phyloP scores from a whole-genome alignment of 2,329 filamentous ascomycete species.

The Trichoderma koningiopsis region DNA sequence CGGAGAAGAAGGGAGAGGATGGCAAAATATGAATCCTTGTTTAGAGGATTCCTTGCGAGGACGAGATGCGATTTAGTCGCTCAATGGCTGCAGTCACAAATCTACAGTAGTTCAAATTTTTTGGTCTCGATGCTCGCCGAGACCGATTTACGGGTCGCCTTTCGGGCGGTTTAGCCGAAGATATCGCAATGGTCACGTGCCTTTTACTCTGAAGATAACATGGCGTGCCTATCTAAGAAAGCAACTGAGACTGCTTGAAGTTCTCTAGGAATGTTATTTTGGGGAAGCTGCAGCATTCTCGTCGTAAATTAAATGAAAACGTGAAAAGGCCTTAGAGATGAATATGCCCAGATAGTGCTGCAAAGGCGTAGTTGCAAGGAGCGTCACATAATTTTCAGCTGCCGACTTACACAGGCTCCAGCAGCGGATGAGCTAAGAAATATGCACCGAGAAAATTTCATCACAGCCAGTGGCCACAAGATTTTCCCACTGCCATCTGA shows the following conservation, averaged over 20 bases:
- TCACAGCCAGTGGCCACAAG: not conserved
- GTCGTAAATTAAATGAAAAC: not conserved
- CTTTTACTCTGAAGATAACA: not conserved
- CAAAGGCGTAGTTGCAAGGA: not conserved
- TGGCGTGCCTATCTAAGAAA: not conserved
- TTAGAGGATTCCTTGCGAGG: not conserved
- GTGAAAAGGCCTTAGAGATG: not conserved
- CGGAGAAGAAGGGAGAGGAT: not conserved
- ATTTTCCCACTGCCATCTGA: not conserved
- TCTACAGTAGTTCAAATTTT: constrained; percentile 27
- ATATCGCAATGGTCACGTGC: constrained; percentile 26
- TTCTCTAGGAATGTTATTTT: not conserved
- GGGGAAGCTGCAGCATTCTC: not conserved
- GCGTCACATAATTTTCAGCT: not conserved
- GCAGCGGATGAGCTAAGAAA: not conserved
- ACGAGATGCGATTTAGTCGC: constrained; percentile 7
- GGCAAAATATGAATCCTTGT: not conserved
- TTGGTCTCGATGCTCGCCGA: constrained; percentile 20
- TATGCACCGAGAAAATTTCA: not conserved
- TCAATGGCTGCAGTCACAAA: constrained; percentile 22
- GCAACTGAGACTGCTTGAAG: not conserved
- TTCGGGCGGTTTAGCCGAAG: constrained; percentile 27
- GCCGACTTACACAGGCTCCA: not conserved
- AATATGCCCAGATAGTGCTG: not conserved
- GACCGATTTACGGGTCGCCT: constrained; percentile 11